Evolutionary conservation across 1,139 yeast genomes (phyloP), one percentile per base, ranked within the genome.

Genomic region (Taphrina communis): DNA sequence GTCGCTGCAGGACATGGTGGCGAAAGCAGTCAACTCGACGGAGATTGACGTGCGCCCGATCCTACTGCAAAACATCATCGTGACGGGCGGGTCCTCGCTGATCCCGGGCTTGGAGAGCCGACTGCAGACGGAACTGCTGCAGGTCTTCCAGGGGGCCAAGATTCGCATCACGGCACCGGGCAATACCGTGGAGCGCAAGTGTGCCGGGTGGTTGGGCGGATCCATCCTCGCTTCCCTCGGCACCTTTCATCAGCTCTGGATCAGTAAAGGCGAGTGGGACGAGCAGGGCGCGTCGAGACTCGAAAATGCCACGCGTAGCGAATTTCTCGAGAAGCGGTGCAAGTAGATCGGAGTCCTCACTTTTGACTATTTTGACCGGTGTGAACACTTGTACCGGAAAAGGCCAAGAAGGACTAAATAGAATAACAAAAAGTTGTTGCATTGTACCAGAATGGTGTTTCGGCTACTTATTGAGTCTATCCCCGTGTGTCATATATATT

Each of bases 201-300:
- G 86, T 76, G 92, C 95, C 72, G 84, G 95, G 7, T 94, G 99
- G 98, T 85, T 94, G 69, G 99, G 99, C 56, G 98, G 97, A 7
- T 88, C 96, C 73, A 95, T 94, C 52, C 82, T 94, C 70, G 88
- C 97, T 3, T 89, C 97, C 69, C 82, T 94, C 75, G 99, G 99
- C 38, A 92, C 97, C 1, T 94, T 94, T 82, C 99, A 94, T 78
- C 99, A 94, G 79, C 69, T 76, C 50, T 94, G 99, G 98, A 97
- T 94, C 2, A 90, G 95, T 58, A 89, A 88, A 77, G 86, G 86
- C 74, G 99, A 94, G 78, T 91, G 89, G 75, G 91, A 91, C 72
- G 99, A 94, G 77, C 94, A 88, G 38, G 99, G 99, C 9, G 85
- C 88, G 19, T 42, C 62, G 42, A 2, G 62, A n/a, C 25, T 58